Evolutionary conservation across 768 basidiomycete species (phyloP), one percentile per base, ranked within the genome.

Genomic region (Pulveroboletus sp.): DNA sequence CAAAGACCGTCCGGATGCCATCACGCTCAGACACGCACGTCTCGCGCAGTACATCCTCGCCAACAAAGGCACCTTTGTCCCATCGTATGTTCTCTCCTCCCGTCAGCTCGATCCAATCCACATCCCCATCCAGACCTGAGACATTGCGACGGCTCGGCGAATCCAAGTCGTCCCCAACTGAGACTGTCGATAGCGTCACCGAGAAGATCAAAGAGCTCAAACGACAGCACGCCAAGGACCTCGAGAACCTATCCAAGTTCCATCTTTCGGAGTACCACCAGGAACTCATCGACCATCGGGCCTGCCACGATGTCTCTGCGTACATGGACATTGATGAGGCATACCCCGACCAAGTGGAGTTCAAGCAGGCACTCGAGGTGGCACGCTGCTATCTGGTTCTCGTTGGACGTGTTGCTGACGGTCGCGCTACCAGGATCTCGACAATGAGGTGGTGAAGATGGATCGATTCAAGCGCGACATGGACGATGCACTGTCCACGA

Each of bases 21-120:
- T 60, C 53, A 52, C 60, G 6, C 53, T 67, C 43, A 62, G 67
- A 48, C 61, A 65, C 21, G 69, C 71, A 39, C 63, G 72, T 7
- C 53, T 62, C 21, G 74, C 73, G 0, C 64, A 71, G 48, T 77
- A 65, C 53, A 61, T 76, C 18, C 56, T 79, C 21, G 69, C 69
- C 8, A 66, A 69, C 46, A 74, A 71, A 45, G 70, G 72, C 36
- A 47, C 65, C 39, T 62, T 63, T 9, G 65, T 76, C 8, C 73
- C 76, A 40, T 64, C 69, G 78, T 77, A 60, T 50, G 73, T 53
- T 7, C 10, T 5, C 24, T 4, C 46, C 1, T 5, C 10, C 5
- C 15, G 1, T 13, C 36, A 5, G 6, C 31, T 6, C 31, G 33
- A 24, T 7, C 18, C 21, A 11, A 26, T 4, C 13, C 9, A 17